Conservation (phyloP, 2,329 filamentous ascomycete genomes). For the Colletotrichum eleusines region DNA sequence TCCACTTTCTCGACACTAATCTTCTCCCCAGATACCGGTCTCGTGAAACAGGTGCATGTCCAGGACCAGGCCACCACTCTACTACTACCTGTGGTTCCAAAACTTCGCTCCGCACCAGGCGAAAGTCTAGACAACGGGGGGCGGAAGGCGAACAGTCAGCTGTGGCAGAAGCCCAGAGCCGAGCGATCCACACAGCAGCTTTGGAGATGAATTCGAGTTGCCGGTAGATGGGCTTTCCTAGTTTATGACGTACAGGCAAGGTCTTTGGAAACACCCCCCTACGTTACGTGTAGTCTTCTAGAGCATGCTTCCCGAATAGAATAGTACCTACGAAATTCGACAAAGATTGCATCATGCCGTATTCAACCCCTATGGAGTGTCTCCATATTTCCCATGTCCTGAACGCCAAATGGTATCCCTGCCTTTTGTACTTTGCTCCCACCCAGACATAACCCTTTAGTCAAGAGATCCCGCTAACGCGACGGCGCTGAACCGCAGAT, state of each 20-base stretch:
- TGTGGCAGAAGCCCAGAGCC: constrained; percentile 34
- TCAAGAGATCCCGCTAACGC: constrained; percentile 66
- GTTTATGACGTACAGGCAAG: background rate
- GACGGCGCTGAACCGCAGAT: constrained; percentile 70
- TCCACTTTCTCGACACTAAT: background rate
- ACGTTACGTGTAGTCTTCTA: constrained; percentile 26
- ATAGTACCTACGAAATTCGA: background rate
- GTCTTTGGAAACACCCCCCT: background rate
- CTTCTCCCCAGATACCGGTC: background rate
- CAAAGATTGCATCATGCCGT: background rate
- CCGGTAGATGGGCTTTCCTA: background rate
- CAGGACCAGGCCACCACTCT: background rate
- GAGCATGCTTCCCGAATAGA: background rate
- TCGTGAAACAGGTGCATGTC: background rate
- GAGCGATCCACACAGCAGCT: constrained; percentile 2
- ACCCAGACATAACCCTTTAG: constrained; percentile 45
- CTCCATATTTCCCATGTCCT: background rate
- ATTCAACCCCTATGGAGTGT: background rate
- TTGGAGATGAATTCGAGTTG: constrained; percentile 1
- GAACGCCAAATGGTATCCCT: constrained; percentile 12
- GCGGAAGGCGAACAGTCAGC: constrained; percentile 41
- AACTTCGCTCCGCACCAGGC: constrained; percentile 37
- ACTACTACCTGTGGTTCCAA: background rate
- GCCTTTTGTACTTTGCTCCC: background rate
- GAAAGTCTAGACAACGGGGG: constrained; percentile 50